Base-by-base conservation (phyloP, 345 rosid genomes). In the Moricandia arvensis region DNA sequence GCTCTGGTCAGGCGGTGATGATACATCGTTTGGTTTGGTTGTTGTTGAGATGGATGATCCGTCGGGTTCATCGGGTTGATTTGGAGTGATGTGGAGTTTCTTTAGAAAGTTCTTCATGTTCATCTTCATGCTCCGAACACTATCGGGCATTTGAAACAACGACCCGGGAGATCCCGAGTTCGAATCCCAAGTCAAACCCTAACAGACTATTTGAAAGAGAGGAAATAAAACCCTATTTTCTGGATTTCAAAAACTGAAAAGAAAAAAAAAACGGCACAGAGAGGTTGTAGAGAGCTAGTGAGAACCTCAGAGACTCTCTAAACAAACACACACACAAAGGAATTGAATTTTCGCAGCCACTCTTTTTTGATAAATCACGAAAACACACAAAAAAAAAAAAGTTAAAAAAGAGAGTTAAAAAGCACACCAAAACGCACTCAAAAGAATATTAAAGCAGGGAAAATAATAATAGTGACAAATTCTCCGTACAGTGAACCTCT, bases 81-180 rank as follows among this genome's bases (percentile, higher is more conserved):
- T 85, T 3, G 91, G 76, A 79, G 80, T 80, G 57, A 87, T 83
- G 70, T 90, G 96, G 16, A 93, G 87, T 84, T 90, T 93, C 91
- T 93, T 93, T 8, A 93, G 82, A 78, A 93, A 66, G 74, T 84
- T 91, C 96, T 87, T 93, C 98, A 93, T 93, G 65, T 61, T 86
- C 76, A 77, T 71, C 76, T 77, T 77, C 80, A 77, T 77, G 61
- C 61, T 77, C 67, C 26, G 41, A 65, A 68, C 61, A 37, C 59
- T 21, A 24, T 11, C 30, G n/a, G 53, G 53, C 53, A 45, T 45
- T 45, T 45, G 17, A 45, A 45, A 45, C 53, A 13, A n/a, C 49
- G 37, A 33, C 49, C 53, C 53, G 49, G 6, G 49, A 43, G 49
- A 43, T 43, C 49, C 7, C 49, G 53, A 45, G 53, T 45, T 45